A percentile compares a stretch with the other conserved stretches of the same genome.
phyloP scores from a whole-genome alignment of 2,329 filamentous ascomycete genomes.

The Exophiala xenobiotica region DNA sequence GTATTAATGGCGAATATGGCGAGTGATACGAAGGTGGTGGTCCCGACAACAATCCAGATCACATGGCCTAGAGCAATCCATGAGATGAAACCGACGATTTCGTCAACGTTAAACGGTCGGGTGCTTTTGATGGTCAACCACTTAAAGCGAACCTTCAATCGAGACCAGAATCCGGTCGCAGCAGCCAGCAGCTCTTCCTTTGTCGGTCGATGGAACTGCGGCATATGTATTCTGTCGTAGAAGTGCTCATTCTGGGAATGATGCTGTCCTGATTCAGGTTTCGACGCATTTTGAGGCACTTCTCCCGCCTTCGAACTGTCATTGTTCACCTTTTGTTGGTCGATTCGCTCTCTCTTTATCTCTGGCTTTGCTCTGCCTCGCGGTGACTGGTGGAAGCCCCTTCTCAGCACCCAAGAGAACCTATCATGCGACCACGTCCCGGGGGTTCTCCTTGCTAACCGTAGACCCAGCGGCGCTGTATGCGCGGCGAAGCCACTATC shows the following conservation, averaged over 20 bases:
- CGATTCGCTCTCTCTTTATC: constrained; percentile 36
- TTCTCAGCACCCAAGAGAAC: constrained; percentile 11
- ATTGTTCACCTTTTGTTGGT: constrained; percentile 25
- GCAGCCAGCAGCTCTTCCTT: constrained; percentile 92
- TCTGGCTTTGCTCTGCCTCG: constrained; percentile 28
- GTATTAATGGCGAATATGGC: constrained; percentile 91
- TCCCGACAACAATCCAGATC: constrained; percentile 93
- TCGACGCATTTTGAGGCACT: constrained; percentile 28
- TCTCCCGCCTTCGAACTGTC: constrained; percentile 20
- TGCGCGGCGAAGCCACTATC: no score
- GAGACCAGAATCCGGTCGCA: constrained; percentile 88
- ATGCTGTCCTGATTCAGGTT: constrained; percentile 18
- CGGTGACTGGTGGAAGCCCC: constrained; percentile 12
- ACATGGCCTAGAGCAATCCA: constrained; percentile 94
- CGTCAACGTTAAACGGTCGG: constrained; percentile 91
- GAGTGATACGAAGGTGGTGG: constrained; percentile 94
- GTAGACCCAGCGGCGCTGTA: not conserved
- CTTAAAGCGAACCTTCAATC: constrained; percentile 88
- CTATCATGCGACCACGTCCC: not conserved
- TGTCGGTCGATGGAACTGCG: constrained; percentile 76
- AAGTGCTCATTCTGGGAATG: constrained; percentile 43
- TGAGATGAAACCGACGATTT: constrained; percentile 92
- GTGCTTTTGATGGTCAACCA: constrained; percentile 95
- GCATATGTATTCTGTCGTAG: constrained; percentile 65
- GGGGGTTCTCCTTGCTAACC: not conserved